Evolutionary conservation across 1,139 yeast genomes (phyloP), one percentile per base, ranked within the genome.

Genomic region (Tardiomyces blankii): DNA sequence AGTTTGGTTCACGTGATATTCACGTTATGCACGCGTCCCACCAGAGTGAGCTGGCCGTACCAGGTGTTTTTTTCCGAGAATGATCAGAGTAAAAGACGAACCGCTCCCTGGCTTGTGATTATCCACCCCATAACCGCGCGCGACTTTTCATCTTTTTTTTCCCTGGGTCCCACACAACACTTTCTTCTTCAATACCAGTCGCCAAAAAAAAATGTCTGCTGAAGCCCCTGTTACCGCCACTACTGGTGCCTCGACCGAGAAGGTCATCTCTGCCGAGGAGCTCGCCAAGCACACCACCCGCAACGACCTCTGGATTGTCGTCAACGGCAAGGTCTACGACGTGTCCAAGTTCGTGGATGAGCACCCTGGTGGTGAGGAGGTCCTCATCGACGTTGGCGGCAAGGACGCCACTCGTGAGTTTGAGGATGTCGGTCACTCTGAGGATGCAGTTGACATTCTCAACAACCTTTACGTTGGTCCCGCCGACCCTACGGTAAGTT

Each of bases 351-450:
- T 89, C 67, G 67, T 89, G 51, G 96, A 89, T 60, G 97, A 91
- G 71, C 99, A 91, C 69, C 95, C 95, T 51, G 99, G 99, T 72
- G 99, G 99, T 62, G 97, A 88, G 67, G 98, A 93, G 67, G 96
- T 91, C 44, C 75, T 91, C 56, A 69, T 83, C 47, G 98, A 93
- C 62, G 77, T 80, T 57, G 97, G 91, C 49, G 98, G 98, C 54
- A 72, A 73, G 48, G 98, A 93, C 65, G 94, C 96, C 49, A 89
- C 98, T 42, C 91, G 81, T 56, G 89, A 95, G 35, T 91, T 91
- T 62, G 88, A 86, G 57, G 98, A 91, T 63, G 89, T 91, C 61
- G 98, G 98, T 39, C 99, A 91, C 68, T 88, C 97, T 39, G 96
- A 89, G 55, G 96, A 89, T 57, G 97, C 98, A 35, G 79, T 80